Conservation (phyloP, 2,329 filamentous ascomycete species). For the Diaporthe eres region DNA sequence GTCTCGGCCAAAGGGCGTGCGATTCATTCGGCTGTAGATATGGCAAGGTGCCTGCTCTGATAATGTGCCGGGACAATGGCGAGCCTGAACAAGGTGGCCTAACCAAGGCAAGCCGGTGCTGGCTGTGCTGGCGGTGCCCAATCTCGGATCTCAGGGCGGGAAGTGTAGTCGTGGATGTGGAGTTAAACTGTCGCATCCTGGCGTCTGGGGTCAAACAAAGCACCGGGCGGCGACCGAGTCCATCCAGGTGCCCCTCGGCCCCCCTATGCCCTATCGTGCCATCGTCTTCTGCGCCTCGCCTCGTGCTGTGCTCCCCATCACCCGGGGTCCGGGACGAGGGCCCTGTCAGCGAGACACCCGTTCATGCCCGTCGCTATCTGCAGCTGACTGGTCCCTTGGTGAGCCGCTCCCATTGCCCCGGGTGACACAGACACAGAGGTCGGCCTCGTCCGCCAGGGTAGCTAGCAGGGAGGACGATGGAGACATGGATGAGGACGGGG, state of each 20-base stretch:
- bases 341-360: not conserved
- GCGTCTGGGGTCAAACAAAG: slow-evolving; percentile 16
- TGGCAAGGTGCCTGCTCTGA: not conserved
- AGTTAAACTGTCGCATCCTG: not conserved
- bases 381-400: slow-evolving; percentile 24
- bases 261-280: not conserved
- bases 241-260: not conserved
- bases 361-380: slow-evolving; percentile 4
- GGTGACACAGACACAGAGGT: not conserved
- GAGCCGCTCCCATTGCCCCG: slow-evolving; percentile 30
- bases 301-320: not conserved
- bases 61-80: not conserved
- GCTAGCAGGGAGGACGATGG: not conserved
- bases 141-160: slow-evolving; percentile 26
- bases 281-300: not conserved
- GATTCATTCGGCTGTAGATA: slow-evolving; percentile 19
- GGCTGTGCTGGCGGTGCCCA: slow-evolving; percentile 3
- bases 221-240: slow-evolving; percentile 24
- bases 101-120: not conserved
- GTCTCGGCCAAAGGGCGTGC: slow-evolving; percentile 36
- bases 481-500: slow-evolving; percentile 20
- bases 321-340: not conserved
- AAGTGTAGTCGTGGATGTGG: slow-evolving; percentile 14
- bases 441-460: not conserved
- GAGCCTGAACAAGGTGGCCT: not conserved